These are phyloP conservation scores for Casuarina cunninghamiana DNA, from an alignment of 306 rosid species.

Conservation along the genomic window DNA sequence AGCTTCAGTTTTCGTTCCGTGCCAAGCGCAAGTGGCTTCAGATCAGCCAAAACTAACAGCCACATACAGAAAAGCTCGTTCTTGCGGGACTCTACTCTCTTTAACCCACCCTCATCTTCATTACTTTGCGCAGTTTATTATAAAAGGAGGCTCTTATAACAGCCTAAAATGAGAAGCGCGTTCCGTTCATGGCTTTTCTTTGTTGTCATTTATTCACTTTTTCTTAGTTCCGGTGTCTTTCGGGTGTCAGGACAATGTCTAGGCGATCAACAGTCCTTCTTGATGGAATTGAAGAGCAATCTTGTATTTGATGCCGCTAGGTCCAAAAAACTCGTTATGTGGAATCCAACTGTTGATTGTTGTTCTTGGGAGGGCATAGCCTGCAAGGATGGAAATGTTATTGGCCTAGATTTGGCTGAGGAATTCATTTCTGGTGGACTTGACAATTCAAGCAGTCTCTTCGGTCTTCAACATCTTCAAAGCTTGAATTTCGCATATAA, in stretches of 20 bases:
- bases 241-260: conserved; percentile 38
- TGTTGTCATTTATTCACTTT: conserved; percentile 4
- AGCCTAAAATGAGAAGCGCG: conserved; percentile 31
- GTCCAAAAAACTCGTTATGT: conserved; percentile 32
- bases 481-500: conserved; percentile 35
- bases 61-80: too few species aligned
- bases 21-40: too few species aligned
- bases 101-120: background rate
- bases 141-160: background rate
- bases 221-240: conserved; percentile 14
- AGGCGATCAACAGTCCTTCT: conserved; percentile 37
- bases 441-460: too few species aligned
- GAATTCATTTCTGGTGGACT: conserved; percentile 21
- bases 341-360: conserved; percentile 25
- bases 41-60: too few species aligned
- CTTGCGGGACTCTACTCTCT: background rate
- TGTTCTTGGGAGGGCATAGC: background rate
- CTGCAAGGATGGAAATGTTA: conserved; percentile 33
- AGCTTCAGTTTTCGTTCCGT: too few species aligned
- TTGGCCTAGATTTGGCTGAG: conserved; percentile 29
- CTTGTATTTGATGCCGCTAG: background rate
- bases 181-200: conserved; percentile 29
- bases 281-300: conserved; percentile 43
- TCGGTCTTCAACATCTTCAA: too few species aligned
- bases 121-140: background rate